Evolutionary conservation across 768 basidiomycete species (phyloP).

Genomic region (Sarcomyxa edulis): DNA sequence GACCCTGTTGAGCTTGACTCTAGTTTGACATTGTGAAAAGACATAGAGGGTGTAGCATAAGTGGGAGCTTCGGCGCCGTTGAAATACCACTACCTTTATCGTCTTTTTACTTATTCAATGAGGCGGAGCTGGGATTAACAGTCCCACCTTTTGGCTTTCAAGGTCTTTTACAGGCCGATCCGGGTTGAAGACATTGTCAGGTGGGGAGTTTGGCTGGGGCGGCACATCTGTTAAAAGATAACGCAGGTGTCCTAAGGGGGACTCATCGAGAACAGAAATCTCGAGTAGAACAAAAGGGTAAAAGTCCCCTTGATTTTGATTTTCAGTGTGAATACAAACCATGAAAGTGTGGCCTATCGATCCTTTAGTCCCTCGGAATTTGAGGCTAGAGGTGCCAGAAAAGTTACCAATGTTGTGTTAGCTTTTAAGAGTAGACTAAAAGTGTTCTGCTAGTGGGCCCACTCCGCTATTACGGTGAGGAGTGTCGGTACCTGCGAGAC

Average conservation of each 20-base stretch:
- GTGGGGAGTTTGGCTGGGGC: conserved; percentile 81
- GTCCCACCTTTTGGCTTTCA: conserved; percentile 67
- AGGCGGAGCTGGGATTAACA: conserved; percentile 65
- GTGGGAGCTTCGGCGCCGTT: conserved; percentile 74
- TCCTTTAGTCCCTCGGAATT: conserved; percentile 77
- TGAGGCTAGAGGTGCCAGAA: conserved; percentile 79
- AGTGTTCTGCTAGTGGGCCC: too few relatives aligned
- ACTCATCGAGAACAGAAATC: conserved; percentile 79
- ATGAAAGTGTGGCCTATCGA: conserved; percentile 82
- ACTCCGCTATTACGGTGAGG: too few relatives aligned
- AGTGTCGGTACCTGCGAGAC: too few relatives aligned
- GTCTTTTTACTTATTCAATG: conserved; percentile 79
- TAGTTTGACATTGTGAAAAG: conserved; percentile 84
- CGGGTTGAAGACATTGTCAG: conserved; percentile 74
- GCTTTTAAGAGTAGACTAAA: too few relatives aligned
- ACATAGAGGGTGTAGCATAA: conserved; percentile 79
- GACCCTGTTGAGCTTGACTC: conserved; percentile 85
- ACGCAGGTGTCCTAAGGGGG: conserved; percentile 77
- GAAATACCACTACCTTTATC: conserved; percentile 82
- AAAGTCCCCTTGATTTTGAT: conserved; percentile 79
- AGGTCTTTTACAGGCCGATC: conserved; percentile 64
- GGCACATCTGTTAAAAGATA: conserved; percentile 79
- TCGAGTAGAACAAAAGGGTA: conserved; percentile 77
- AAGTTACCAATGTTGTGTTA: too few relatives aligned
- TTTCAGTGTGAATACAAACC: conserved; percentile 79